These are phyloP conservation scores for Graphium sp. DNA, from an alignment of 2,329 filamentous ascomycete species.

Conservation along the genomic window DNA sequence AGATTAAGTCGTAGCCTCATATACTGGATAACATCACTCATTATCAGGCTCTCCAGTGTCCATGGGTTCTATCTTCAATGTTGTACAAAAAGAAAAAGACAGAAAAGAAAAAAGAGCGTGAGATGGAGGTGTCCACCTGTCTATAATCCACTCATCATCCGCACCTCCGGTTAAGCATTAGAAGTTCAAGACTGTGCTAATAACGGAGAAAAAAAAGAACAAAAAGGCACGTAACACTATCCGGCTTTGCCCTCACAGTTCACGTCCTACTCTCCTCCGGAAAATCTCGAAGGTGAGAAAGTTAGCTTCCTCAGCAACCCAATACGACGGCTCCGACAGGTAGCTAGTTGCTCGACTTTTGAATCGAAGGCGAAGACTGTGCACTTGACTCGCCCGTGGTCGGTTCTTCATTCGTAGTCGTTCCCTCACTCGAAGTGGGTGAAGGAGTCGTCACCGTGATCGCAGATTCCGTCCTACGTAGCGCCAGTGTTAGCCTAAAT, in stretches of 20 bases:
- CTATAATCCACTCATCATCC: too few species aligned
- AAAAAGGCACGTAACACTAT: not conserved
- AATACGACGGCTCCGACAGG: too few species aligned
- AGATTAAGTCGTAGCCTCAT: too few species aligned
- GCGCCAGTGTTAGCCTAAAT: constrained; percentile 3
- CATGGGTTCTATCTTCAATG: too few species aligned
- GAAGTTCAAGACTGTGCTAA: not conserved
- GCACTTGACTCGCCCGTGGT: constrained; percentile 25
- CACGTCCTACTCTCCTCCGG: not conserved
- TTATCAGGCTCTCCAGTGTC: too few species aligned
- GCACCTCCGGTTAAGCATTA: not conserved
- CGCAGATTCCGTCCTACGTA: constrained; percentile 17
- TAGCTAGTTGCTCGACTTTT: constrained; percentile 13
- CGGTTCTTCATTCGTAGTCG: constrained; percentile 35
- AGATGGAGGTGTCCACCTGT: too few species aligned
- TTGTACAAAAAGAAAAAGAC: too few species aligned
- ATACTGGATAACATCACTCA: too few species aligned
- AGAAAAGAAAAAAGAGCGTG: too few species aligned
- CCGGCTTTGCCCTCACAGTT: not conserved
- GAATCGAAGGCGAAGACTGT: constrained; percentile 27
- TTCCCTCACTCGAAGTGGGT: constrained; percentile 32
- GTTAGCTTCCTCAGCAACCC: not conserved
- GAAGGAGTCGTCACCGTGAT: constrained; percentile 16
- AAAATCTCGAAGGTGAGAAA: not conserved
- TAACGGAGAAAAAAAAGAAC: not conserved